Evolutionary conservation across 1,139 yeast genomes (phyloP).

Genomic region (Hyphopichia khmerensis): DNA sequence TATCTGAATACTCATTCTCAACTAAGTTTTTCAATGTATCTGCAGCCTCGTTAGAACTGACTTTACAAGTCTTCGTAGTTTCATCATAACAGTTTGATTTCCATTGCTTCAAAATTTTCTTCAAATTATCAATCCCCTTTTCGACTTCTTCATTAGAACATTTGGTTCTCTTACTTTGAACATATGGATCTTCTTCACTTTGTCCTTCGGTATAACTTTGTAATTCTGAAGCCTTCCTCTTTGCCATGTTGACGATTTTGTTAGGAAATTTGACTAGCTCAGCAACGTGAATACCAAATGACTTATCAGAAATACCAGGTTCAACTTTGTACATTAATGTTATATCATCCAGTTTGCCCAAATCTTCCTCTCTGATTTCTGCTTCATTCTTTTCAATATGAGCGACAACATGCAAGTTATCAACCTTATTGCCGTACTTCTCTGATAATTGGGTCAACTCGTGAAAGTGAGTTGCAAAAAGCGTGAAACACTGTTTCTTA

Average conservation of each 20-base stretch:
- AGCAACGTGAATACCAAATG: conserved; percentile 97
- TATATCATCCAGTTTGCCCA: conserved; percentile 58
- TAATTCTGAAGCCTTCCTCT: conserved; percentile 84
- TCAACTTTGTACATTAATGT: conserved; percentile 89
- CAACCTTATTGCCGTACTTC: conserved; percentile 54
- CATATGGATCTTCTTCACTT: conserved; percentile 23
- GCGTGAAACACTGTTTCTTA: conserved; percentile 69
- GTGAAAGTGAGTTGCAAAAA: conserved; percentile 97
- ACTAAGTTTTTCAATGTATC: conserved; percentile 37
- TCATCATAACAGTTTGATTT: conserved; percentile 45
- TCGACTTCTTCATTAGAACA: conserved; percentile 55
- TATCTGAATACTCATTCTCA: conserved; percentile 19
- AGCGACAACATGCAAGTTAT: conserved; percentile 91
- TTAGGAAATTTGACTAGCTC: conserved; percentile 90
- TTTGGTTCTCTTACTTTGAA: conserved; percentile 48
- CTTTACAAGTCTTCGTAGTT: conserved; percentile 25
- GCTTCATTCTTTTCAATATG: conserved; percentile 55
- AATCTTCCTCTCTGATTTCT: conserved; percentile 18
- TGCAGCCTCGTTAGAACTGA: conserved; percentile 35
- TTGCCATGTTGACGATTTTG: conserved; percentile 91
- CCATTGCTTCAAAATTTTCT: conserved; percentile 63
- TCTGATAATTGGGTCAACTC: conserved; percentile 81
- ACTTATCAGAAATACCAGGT: conserved; percentile 88
- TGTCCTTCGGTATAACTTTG: conserved; percentile 59
- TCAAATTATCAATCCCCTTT: conserved; percentile 56